Evolutionary conservation across 495 filamentous ascomycete genomes (phyloP).

Genomic region (Aspergillus biplanus): DNA sequence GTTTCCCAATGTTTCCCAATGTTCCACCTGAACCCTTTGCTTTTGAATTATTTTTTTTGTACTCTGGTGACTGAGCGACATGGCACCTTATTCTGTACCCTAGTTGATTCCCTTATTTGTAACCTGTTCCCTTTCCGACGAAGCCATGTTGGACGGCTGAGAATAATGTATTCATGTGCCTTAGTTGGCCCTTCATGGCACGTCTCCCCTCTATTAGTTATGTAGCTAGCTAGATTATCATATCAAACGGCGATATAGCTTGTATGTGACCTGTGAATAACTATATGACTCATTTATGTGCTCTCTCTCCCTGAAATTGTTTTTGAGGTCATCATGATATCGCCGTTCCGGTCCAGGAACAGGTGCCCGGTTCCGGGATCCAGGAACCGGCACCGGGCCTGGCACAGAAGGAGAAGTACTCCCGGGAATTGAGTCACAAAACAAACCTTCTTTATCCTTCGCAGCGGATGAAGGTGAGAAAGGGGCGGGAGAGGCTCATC

Average conservation of each 20-base stretch:
- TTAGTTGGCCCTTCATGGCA: conserved; percentile 6
- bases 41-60: not conserved
- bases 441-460: not conserved
- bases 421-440: conserved; percentile 4
- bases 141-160: conserved; percentile 18
- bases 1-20: not conserved
- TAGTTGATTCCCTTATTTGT: conserved; percentile 10
- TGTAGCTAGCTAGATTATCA: conserved; percentile 9
- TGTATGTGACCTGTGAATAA: not conserved
- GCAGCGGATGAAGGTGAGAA: not conserved
- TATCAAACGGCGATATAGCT: not conserved
- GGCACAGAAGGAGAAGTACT: not conserved
- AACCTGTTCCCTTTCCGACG: conserved; percentile 3
- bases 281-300: not conserved
- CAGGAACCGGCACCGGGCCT: not conserved
- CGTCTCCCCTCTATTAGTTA: not conserved
- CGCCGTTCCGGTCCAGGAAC: conserved; percentile 5
- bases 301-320: not conserved
- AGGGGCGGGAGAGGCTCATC: not conserved
- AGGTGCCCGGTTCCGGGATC: conserved; percentile 5
- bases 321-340: conserved; percentile 2
- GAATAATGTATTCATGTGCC: conserved; percentile 9
- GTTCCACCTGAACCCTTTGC: not conserved
- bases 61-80: conserved; percentile 5
- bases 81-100: conserved; percentile 7